Evolutionary conservation across 2,329 filamentous ascomycete species (phyloP).

Genomic region (Lecanicillium sp.): DNA sequence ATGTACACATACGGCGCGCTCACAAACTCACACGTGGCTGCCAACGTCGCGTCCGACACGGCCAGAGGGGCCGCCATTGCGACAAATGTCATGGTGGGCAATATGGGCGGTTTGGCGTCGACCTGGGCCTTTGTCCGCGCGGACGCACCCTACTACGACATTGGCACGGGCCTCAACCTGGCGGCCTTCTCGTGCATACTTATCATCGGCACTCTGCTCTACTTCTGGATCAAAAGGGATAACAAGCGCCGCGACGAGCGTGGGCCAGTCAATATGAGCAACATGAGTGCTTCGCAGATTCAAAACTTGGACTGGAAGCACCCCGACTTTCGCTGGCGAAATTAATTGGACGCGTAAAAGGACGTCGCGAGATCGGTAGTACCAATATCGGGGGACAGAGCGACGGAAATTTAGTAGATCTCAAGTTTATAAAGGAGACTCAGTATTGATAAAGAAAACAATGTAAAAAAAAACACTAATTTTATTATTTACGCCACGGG

Average conservation of each 20-base stretch:
- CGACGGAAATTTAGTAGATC: too few species aligned
- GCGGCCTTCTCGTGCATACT: conserved; percentile 52
- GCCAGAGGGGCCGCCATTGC: conserved; percentile 58
- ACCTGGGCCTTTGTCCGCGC: conserved; percentile 40
- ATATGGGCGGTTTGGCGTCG: neutral
- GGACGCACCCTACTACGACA: conserved; percentile 59
- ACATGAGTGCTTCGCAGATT: conserved; percentile 46
- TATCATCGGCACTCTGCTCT: conserved; percentile 40
- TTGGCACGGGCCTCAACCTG: conserved; percentile 65
- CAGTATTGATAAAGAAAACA: too few species aligned
- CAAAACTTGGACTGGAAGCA: conserved; percentile 62
- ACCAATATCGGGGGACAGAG: too few species aligned
- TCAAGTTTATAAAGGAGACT: too few species aligned
- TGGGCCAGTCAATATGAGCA: conserved; percentile 51
- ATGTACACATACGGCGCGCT: conserved; percentile 58
- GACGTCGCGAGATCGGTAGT: too few species aligned
- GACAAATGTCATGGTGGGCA: conserved; percentile 43
- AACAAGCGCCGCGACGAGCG: conserved; percentile 52
- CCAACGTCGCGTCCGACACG: conserved; percentile 66
- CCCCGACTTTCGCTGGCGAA: conserved; percentile 57
- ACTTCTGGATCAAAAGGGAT: conserved; percentile 57
- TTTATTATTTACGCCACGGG: too few species aligned
- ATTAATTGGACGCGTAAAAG: too few species aligned
- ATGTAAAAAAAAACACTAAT: too few species aligned
- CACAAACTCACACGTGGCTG: conserved; percentile 58